Base-by-base conservation (phyloP, 2,329 filamentous ascomycete genomes). In the Xylariomycetidae sp. region DNA sequence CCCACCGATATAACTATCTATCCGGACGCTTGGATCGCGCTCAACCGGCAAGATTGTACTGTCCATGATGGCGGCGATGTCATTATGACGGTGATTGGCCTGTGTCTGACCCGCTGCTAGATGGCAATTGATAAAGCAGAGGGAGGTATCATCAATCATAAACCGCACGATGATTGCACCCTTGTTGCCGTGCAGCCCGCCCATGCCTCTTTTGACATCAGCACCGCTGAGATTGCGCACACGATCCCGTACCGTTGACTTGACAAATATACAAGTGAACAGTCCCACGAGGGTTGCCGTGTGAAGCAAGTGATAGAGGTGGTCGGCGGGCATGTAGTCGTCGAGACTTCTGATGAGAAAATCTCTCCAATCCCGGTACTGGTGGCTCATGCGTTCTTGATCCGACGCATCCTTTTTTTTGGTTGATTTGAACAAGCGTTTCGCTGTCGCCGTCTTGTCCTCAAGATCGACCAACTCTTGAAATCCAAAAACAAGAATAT, bases 401-500 rank as follows among this genome's bases (percentile, higher is more conserved):
- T 88, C 84, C 2, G 83, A 79, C 9, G 82, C 46, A 18, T 54
- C 79, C 18, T 85, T 80, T 51, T 87, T 85, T 56, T 95, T 94
- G 59, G 92, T 92, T 48, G 85, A 87, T 54, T 89, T 92, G 56
- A 97, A 82, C 48, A 97, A 80, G 35, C 86, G 88, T 63, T 92
- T 96, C n/a, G 92, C 92, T 15, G 90, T 97, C 31, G 94, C 85
- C 47, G 89, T 94, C 66, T 97, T 97, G 63, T 98, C 87, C 58
- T 98, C 92, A 6, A 98, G 70, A 54, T 98, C 92, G 4, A 98
- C 92, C n/a, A 98, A 72, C 61, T 98, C 92, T 59, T 98, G 92
- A 59, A 98, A 98, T 2, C 89, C 90, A 67, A 98, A 98, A 1
- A 97, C 77, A 3, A 97, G 64, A 31, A 98, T 88, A 48, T 97